These are phyloP conservation scores for Melampsora larici-populina DNA, from an alignment of 1,284 basidiomycete genomes.

Conservation along the genomic window DNA sequence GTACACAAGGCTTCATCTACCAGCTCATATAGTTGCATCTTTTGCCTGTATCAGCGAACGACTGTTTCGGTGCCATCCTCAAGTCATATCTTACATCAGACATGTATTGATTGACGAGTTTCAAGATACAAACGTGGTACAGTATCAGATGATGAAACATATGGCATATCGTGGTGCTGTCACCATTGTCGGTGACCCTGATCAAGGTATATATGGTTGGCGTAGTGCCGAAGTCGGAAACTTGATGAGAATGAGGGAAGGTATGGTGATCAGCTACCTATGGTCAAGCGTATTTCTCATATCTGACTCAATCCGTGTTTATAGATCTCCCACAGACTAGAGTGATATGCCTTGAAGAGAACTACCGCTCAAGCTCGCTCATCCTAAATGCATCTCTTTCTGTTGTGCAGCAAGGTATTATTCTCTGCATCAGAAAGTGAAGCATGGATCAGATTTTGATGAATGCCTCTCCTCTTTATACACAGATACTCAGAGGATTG, in stretches of 20 bases:
- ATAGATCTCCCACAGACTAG: slow-evolving; percentile 61
- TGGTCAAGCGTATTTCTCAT: not conserved
- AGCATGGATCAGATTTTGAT: not conserved
- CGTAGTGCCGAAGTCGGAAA: slow-evolving; percentile 77
- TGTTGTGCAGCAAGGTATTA: slow-evolving; percentile 73
- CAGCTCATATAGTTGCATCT: not conserved
- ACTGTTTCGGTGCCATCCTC: slow-evolving; percentile 63
- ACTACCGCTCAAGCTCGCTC: slow-evolving; percentile 77
- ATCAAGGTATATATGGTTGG: slow-evolving; percentile 91
- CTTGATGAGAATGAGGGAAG: slow-evolving; percentile 69
- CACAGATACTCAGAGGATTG: slow-evolving; percentile 68
- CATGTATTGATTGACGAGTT: slow-evolving; percentile 89
- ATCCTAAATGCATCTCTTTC: slow-evolving; percentile 73
- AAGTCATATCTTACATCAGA: slow-evolving; percentile 64
- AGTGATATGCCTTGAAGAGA: slow-evolving; percentile 77
- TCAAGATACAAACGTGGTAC: slow-evolving; percentile 82
- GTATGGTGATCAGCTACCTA: slow-evolving; percentile 53
- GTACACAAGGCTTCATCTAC: not conserved
- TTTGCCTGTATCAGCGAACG: slow-evolving; percentile 57
- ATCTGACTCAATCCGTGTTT: not conserved
- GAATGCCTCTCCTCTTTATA: slow-evolving; percentile 10
- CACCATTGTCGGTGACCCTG: slow-evolving; percentile 85
- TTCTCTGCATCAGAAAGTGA: not conserved
- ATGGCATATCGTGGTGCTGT: slow-evolving; percentile 65
- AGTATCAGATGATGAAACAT: slow-evolving; percentile 77